Percentiles rank a stretch among this genome's conserved stretches.
phyloP scores from a whole-genome alignment of 208 protist genomes.

The Acanthamoeba divionensis region DNA sequence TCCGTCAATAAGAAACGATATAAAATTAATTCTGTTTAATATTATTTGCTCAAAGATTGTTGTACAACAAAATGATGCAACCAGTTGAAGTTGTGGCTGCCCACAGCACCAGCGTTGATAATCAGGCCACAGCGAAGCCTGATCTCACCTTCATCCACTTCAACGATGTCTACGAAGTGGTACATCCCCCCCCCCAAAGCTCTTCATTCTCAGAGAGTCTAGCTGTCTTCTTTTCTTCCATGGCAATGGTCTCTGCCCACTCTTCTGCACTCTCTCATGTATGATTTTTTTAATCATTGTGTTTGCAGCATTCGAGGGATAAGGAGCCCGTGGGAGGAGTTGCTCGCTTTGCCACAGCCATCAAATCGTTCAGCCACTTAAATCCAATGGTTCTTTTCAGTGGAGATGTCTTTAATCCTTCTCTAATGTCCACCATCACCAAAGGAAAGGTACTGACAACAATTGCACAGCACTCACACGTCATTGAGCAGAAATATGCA shows the following conservation, averaged over 20 bases:
- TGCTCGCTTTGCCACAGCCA: slow-evolving; percentile 22
- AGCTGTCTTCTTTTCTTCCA: neutral
- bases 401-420: slow-evolving; percentile 50
- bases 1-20: no score
- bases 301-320: neutral
- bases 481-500: no score
- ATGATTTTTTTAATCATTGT: neutral
- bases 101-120: no score
- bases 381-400: slow-evolving; percentile 33
- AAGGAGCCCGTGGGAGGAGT: slow-evolving; percentile 46
- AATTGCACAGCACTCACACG: no score
- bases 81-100: no score
- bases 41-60: no score
- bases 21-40: no score
- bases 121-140: no score
- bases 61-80: no score
- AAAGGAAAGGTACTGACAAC: slow-evolving; percentile 7
- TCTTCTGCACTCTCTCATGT: neutral
- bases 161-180: slow-evolving; percentile 51
- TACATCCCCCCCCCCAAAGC: neutral
- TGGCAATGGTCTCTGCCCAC: neutral
- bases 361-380: neutral
- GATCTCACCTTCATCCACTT: no score
- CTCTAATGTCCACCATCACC: slow-evolving; percentile 46
- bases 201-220: neutral